Percentiles rank a stretch among this genome's conserved stretches.
Evolutionary conservation across 257 asterid genomes (phyloP).

Genomic region (Prunella vulgaris): DNA sequence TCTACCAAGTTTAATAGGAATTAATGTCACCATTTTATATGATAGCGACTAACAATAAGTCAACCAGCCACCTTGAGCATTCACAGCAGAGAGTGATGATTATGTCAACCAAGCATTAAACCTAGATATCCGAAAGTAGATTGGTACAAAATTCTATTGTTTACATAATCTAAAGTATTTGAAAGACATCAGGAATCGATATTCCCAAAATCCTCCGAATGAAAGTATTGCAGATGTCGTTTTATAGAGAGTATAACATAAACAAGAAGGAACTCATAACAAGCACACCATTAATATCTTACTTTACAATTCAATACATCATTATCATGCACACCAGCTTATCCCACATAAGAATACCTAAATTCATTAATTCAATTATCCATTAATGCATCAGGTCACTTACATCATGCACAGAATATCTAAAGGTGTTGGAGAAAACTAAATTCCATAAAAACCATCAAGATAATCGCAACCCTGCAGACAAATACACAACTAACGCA

Average conservation of each 20-base stretch:
- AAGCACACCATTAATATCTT: not conserved
- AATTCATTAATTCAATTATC: not conserved
- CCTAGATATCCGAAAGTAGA: not conserved
- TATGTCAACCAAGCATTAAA: not conserved
- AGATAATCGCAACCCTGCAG: conserved; percentile 8
- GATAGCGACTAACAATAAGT: not conserved
- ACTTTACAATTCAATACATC: not conserved
- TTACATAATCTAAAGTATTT: not conserved
- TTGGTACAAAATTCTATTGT: not conserved
- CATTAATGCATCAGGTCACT: not conserved
- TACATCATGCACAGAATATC: not conserved
- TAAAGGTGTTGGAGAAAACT: not conserved
- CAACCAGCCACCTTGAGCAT: not conserved
- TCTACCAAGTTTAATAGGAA: not conserved
- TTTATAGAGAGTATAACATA: not conserved
- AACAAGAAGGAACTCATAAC: not conserved
- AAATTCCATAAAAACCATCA: conserved; percentile 2
- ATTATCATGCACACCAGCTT: not conserved
- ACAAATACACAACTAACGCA: conserved; percentile 10
- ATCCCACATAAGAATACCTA: conserved; percentile 1
- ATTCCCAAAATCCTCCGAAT: not conserved
- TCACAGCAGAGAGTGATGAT: not conserved
- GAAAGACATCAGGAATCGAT: not conserved
- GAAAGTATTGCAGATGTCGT: not conserved
- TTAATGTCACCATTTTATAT: not conserved